A percentile compares a stretch with the other conserved stretches of the same genome.
Conservation (phyloP, 2,329 filamentous ascomycete species). For the Camptophora hylomeconis region DNA sequence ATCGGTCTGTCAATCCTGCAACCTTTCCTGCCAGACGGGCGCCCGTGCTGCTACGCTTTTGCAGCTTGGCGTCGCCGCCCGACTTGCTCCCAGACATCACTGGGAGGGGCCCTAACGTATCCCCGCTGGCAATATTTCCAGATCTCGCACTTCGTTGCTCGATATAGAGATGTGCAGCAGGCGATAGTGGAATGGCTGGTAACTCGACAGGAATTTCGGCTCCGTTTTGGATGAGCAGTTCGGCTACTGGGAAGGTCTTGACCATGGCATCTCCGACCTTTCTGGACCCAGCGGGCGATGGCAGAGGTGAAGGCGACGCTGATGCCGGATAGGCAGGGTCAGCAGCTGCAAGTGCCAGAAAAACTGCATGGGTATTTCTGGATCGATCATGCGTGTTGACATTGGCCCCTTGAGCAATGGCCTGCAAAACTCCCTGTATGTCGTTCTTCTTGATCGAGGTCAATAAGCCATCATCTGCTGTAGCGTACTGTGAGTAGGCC, state of each 20-base stretch:
- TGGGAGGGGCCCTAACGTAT: slow-evolving; percentile 52
- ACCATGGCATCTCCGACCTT: slow-evolving; percentile 31
- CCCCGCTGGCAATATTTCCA: slow-evolving; percentile 33
- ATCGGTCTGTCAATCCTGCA: slow-evolving; percentile 31
- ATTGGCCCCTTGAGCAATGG: slow-evolving; percentile 71
- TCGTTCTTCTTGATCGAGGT: slow-evolving; percentile 95
- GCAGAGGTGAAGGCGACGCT: slow-evolving; percentile 27
- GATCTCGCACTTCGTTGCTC: slow-evolving; percentile 52
- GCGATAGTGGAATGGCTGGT: slow-evolving; percentile 72
- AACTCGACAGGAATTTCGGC: slow-evolving; percentile 66
- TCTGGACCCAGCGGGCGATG: slow-evolving; percentile 23
- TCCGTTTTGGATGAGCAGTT: slow-evolving; percentile 85
- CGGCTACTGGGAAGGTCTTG: slow-evolving; percentile 74
- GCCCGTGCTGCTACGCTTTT: slow-evolving; percentile 68
- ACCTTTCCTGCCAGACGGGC: slow-evolving; percentile 48
- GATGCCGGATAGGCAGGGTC: slow-evolving; percentile 65
- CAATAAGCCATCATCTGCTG: slow-evolving; percentile 75
- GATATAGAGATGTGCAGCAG: slow-evolving; percentile 68
- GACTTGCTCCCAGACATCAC: slow-evolving; percentile 29
- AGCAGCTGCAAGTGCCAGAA: slow-evolving; percentile 79
- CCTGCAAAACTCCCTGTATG: slow-evolving; percentile 84
- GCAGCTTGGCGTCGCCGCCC: slow-evolving; percentile 47
- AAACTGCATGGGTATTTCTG: slow-evolving; percentile 76
- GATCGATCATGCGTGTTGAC: slow-evolving; percentile 79
- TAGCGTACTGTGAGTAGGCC: slow-evolving; percentile 59